phyloP scores from a whole-genome alignment of 352 stramenopile genomes.

The Phytophthora meadii region DNA sequence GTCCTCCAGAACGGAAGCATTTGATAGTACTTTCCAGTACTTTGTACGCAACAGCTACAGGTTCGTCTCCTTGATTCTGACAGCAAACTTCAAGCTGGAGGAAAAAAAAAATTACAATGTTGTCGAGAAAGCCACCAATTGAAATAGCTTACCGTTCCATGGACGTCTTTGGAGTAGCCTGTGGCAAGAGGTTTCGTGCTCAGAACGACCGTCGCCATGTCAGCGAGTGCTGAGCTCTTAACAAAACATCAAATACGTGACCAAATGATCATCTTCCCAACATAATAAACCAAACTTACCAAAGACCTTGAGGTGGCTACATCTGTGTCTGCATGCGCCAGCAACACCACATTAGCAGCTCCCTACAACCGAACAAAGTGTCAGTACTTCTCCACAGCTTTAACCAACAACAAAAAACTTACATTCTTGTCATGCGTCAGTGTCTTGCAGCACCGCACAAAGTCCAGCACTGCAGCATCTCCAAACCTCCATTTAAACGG shows the following conservation, averaged over 20 bases:
- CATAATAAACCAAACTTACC: conserved; percentile 9
- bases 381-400: conserved; percentile 5
- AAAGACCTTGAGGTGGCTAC: conserved; percentile 16
- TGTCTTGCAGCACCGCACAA: conserved; percentile 72
- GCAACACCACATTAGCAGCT: conserved; percentile 57
- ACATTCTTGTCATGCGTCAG: conserved; percentile 60
- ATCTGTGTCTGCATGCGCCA: conserved; percentile 65
- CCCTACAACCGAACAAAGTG: conserved; percentile 24
- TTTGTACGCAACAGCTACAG: no score
- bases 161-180: conserved; percentile 80
- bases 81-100: no score
- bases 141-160: conserved; percentile 62
- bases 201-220: conserved; percentile 66
- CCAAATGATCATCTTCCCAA: no score
- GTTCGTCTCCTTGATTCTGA: no score
- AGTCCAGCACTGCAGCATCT: conserved; percentile 45
- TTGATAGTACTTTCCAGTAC: no score
- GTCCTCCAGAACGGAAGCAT: no score
- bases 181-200: conserved; percentile 59
- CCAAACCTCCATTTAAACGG: conserved; percentile 69
- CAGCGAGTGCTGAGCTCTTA: conserved; percentile 60
- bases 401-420: conserved; percentile 1
- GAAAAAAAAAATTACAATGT: no score
- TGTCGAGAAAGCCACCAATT: neutral
- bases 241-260: conserved; percentile 1